Conservation (phyloP, 78 protist genomes). For the Anaeramoeba flamelloides region DNA sequence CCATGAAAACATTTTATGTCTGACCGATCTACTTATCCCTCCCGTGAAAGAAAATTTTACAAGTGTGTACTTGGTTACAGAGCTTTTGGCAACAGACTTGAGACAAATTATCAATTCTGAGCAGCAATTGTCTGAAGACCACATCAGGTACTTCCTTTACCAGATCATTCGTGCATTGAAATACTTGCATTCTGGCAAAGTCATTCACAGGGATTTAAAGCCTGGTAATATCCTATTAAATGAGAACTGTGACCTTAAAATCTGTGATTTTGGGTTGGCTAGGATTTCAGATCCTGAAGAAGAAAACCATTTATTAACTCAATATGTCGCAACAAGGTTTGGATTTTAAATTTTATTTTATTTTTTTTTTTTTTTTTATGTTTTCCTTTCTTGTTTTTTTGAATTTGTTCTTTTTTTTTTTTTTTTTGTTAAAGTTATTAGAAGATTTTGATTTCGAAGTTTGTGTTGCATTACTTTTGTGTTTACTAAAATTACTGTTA, state of each 20-base stretch:
- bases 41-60: background rate
- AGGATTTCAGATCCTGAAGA: slow-evolving; percentile 18
- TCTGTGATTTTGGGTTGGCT: slow-evolving; percentile 53
- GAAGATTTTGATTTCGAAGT: no score
- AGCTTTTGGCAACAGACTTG: slow-evolving; percentile 89
- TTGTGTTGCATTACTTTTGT: no score
- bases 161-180: slow-evolving; percentile 78
- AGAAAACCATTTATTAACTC: slow-evolving; percentile 48
- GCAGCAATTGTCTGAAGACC: slow-evolving; percentile 81
- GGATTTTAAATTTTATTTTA: no score
- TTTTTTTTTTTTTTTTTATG: no score
- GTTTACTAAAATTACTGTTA: no score
- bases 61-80: slow-evolving; percentile 27
- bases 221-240: slow-evolving; percentile 86
- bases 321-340: slow-evolving; percentile 75
- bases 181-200: slow-evolving; percentile 70
- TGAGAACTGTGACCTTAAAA: slow-evolving; percentile 73
- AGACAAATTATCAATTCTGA: slow-evolving; percentile 58
- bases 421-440: no score
- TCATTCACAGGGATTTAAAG: slow-evolving; percentile 50
- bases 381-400: no score
- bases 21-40: background rate
- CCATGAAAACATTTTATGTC: slow-evolving; percentile 30
- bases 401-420: no score
- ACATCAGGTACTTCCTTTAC: slow-evolving; percentile 77